These are phyloP conservation scores for Fusarium aywerte DNA, from an alignment of 2,329 filamentous ascomycete genomes.

Conservation along the genomic window DNA sequence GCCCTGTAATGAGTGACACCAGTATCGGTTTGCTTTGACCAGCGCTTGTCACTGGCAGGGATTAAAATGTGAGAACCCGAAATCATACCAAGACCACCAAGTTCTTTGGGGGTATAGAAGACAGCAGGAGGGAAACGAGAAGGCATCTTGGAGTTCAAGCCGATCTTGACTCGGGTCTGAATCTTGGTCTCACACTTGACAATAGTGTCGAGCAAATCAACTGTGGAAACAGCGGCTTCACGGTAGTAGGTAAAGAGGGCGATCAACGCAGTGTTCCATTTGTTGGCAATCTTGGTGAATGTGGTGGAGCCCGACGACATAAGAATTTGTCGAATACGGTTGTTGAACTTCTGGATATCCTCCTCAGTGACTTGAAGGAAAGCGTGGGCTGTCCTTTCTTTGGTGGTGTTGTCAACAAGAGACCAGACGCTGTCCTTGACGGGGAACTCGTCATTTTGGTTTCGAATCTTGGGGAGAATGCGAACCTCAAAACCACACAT, in stretches of 20 bases:
- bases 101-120: constrained; percentile 98
- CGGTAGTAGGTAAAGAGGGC: constrained; percentile 98
- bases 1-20: constrained; percentile 97
- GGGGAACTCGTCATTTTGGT: constrained; percentile 94
- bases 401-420: constrained; percentile 93
- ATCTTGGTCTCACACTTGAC: constrained; percentile 99
- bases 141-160: constrained; percentile 98
- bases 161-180: constrained; percentile 98
- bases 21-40: constrained; percentile 97
- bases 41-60: constrained; percentile 95
- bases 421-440: constrained; percentile 99
- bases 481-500: constrained; percentile 99
- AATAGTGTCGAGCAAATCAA: constrained; percentile 93
- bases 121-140: constrained; percentile 98
- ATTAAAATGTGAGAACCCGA: constrained; percentile 98
- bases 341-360: constrained; percentile 99
- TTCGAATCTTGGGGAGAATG: constrained; percentile 93
- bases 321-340: constrained; percentile 95
- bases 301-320: constrained; percentile 99
- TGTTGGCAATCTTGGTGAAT: constrained; percentile 99
- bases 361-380: constrained; percentile 98
- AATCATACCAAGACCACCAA: constrained; percentile 98
- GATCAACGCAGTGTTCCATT: constrained; percentile 98
- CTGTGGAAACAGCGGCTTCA: constrained; percentile 95
- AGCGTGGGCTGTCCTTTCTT: constrained; percentile 95